Base-by-base conservation (phyloP, 805 yeast species). In the Yarrowia sp. region DNA sequence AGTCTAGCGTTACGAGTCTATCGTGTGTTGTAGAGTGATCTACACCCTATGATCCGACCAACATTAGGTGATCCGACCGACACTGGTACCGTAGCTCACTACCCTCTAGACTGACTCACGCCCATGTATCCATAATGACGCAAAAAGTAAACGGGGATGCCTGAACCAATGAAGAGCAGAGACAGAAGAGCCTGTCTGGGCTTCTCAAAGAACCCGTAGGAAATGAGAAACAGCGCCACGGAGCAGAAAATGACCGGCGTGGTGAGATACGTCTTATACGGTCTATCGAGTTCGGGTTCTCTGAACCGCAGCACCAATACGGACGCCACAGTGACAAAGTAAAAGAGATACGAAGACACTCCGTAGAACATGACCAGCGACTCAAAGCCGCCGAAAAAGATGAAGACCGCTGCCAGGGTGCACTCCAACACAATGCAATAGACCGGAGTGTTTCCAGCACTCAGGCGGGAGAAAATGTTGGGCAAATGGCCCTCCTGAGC, bases 311-410 rank as follows among this genome's bases (percentile, higher is more conserved):
- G 68, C 21, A 71, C 68, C 32, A 78, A 68, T 16, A 78, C 73
- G 1, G 81, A 80, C 4, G 73, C 67, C 2, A 78, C 80, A 0
- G 79, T 72, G 44, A 73, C 59, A 41, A 73, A 69, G 67, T 73
- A 76, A 61, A 74, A 77, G 22, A 70, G 63, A 62, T 73, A 75
- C 14, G 72, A 73, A 9, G 75, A 73, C 2, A 74, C 71, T 2
- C 80, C 80, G 62, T 77, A 78, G 58, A 78, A 75, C 12, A 76
- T 72, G 16, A 78, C 69, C 22, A 78, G 71, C 19, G 74, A 65
- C 40, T 68, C 66, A 66, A 78, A 78, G 56, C 75, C 77, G 16
- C 81, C 81, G 2, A 74, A 68, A 11, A 75, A 32, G n/a, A 78
- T 68, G 65, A 71, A 78, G 3, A 69, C 62, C 1, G 70, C 43